Base-by-base conservation (phyloP, 345 rosid genomes). In the Balakata baccata region DNA sequence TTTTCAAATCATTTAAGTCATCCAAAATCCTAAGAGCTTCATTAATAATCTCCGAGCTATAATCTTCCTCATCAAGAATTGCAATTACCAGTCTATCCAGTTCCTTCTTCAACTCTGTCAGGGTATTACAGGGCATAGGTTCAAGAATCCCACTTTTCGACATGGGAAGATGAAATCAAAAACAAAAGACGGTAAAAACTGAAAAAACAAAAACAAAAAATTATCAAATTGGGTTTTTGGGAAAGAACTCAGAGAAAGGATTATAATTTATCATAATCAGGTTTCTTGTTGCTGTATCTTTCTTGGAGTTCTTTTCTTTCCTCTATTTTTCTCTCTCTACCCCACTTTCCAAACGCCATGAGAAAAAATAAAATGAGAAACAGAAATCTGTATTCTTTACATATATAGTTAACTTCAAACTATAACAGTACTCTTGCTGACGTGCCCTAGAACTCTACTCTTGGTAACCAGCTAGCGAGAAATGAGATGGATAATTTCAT, bases 51-150 rank as follows among this genome's bases (percentile, higher is more conserved):
- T 79, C 82, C 51, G 74, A 41, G 34, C 75, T 59, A 49, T 41
- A 82, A 43, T 85, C 85, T n/a, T 80, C 88, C 16, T 71, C 84
- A 13, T 74, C 84, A 52, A 75, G 62, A 62, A 87, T 80, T 46
- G 50, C 72, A 65, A 54, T 72, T 3, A 79, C 74, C 13, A 85
- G 72, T 56, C 80, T 81, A 75, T 75, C 77, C 56, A 86, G 73
- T 68, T 85, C 77, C 39, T 77, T 80, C 79, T 82, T 80, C 56
- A 87, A 77, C 78, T 82, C 89, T 51, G 59, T 66, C 23, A 14
- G 20, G 17, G 18, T 16, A 11, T 57, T 17, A 41, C 74, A 43
- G 9, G 74, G 71, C 34, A 29, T 29, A 29, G 34, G 34, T 29
- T 29, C 34, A 29, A 29, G 34, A 29, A 29, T 29, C 34, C 34